phyloP scores from a whole-genome alignment of 257 asterid genomes.

The Plantago elongata region DNA sequence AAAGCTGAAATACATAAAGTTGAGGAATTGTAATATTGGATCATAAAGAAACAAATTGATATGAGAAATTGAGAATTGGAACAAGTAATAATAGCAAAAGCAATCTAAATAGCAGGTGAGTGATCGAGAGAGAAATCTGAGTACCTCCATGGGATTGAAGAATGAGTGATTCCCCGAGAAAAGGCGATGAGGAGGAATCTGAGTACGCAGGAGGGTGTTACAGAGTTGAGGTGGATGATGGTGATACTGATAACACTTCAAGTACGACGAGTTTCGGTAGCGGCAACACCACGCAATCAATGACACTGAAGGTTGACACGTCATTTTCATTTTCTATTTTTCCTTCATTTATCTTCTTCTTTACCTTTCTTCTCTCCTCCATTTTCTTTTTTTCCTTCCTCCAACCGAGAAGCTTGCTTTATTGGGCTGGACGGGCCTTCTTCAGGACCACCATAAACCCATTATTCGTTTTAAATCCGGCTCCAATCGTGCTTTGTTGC shows the following conservation, averaged over 20 bases:
- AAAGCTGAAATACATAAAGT: too few relatives aligned
- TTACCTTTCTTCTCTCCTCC: not conserved
- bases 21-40: too few relatives aligned
- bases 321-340: not conserved
- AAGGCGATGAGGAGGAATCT: slow-evolving; percentile 18
- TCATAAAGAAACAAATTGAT: too few relatives aligned
- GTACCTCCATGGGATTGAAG: slow-evolving; percentile 83
- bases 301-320: not conserved
- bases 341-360: too few relatives aligned
- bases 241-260: not conserved
- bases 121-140: not conserved
- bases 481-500: too few relatives aligned
- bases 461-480: too few relatives aligned
- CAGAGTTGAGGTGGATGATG: too few relatives aligned
- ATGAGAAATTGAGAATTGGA: not conserved
- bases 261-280: not conserved
- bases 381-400: not conserved
- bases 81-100: not conserved
- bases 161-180: slow-evolving; percentile 54
- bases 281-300: slow-evolving; percentile 6
- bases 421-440: too few relatives aligned
- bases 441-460: too few relatives aligned
- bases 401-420: too few relatives aligned
- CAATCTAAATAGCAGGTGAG: not conserved
- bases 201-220: too few relatives aligned